These are phyloP conservation scores for Colletotrichum simmondsii DNA, from an alignment of 2,329 filamentous ascomycete species.

Conservation along the genomic window DNA sequence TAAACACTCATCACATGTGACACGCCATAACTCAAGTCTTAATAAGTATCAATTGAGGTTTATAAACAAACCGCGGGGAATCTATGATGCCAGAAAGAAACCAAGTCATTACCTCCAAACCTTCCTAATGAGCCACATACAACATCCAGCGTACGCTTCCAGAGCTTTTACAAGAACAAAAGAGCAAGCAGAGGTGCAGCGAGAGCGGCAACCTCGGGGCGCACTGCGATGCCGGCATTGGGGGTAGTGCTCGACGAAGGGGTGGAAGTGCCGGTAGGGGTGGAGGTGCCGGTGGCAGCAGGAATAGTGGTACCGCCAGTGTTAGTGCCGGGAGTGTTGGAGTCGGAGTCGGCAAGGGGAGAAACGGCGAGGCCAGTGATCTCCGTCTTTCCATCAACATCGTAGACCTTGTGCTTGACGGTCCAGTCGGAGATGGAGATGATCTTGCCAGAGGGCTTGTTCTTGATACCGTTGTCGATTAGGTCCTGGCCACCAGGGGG, in stretches of 20 bases:
- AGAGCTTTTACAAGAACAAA: slow-evolving; percentile 31
- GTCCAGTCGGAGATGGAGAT: slow-evolving; percentile 74
- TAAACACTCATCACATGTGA: not conserved
- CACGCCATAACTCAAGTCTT: not conserved
- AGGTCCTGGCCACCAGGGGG: slow-evolving; percentile 76
- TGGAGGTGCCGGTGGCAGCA: slow-evolving; percentile 31
- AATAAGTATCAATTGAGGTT: slow-evolving; percentile 20
- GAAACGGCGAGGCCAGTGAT: slow-evolving; percentile 60
- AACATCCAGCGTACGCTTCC: not conserved
- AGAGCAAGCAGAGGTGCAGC: slow-evolving; percentile 31
- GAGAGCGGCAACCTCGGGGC: slow-evolving; percentile 24
- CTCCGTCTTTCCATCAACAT: slow-evolving; percentile 49
- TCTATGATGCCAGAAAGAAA: slow-evolving; percentile 30
- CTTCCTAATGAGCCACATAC: slow-evolving; percentile 11
- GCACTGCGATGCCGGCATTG: slow-evolving; percentile 32
- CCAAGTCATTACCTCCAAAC: slow-evolving; percentile 31
- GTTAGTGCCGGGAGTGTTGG: slow-evolving; percentile 59
- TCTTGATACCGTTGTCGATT: slow-evolving; percentile 80
- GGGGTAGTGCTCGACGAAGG: slow-evolving; percentile 42
- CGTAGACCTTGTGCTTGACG: slow-evolving; percentile 58
- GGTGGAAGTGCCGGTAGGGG: slow-evolving; percentile 13
- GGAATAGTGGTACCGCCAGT: slow-evolving; percentile 36
- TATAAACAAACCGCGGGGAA: slow-evolving; percentile 28
- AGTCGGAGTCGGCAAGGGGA: slow-evolving; percentile 54
- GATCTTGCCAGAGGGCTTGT: slow-evolving; percentile 73